A percentile compares a stretch with the other conserved stretches of the same genome.
phyloP scores from a whole-genome alignment of 2,329 filamentous ascomycete species.

The Alternaria conjuncta region DNA sequence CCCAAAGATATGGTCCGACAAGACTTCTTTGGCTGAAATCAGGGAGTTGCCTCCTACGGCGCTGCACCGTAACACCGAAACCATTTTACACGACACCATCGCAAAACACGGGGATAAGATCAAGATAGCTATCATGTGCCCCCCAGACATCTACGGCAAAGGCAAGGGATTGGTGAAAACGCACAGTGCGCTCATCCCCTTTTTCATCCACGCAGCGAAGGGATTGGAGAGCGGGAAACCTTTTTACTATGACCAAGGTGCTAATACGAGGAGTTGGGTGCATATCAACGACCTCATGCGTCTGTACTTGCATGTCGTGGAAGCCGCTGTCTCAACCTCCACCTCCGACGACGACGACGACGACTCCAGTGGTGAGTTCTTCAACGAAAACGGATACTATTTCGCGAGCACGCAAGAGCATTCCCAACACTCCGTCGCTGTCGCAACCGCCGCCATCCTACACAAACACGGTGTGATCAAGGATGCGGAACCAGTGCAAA shows the following conservation, averaged over 20 bases:
- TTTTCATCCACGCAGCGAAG: slow-evolving; percentile 47
- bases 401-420: slow-evolving; percentile 51
- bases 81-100: slow-evolving; percentile 63
- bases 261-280: slow-evolving; percentile 60
- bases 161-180: slow-evolving; percentile 62
- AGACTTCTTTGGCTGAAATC: slow-evolving; percentile 59
- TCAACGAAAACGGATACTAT: slow-evolving; percentile 61
- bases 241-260: slow-evolving; percentile 61
- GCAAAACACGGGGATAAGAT: slow-evolving; percentile 50
- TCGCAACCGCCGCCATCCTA: too few species aligned
- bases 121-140: slow-evolving; percentile 61
- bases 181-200: slow-evolving; percentile 52
- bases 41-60: slow-evolving; percentile 61
- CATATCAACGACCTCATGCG: slow-evolving; percentile 67
- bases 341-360: too few species aligned
- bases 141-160: slow-evolving; percentile 67
- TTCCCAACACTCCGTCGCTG: too few species aligned
- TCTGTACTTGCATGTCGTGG: slow-evolving; percentile 61
- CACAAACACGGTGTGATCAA: slow-evolving; percentile 27
- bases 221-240: slow-evolving; percentile 50
- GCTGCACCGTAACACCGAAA: slow-evolving; percentile 71
- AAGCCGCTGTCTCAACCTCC: slow-evolving; percentile 54
- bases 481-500: slow-evolving; percentile 26
- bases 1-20: slow-evolving; percentile 62
- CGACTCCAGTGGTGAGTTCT: slow-evolving; percentile 50